Evolutionary conservation across 2,329 filamentous ascomycete genomes (phyloP), one percentile per base, ranked within the genome.

Genomic region (Orbilia javanica): DNA sequence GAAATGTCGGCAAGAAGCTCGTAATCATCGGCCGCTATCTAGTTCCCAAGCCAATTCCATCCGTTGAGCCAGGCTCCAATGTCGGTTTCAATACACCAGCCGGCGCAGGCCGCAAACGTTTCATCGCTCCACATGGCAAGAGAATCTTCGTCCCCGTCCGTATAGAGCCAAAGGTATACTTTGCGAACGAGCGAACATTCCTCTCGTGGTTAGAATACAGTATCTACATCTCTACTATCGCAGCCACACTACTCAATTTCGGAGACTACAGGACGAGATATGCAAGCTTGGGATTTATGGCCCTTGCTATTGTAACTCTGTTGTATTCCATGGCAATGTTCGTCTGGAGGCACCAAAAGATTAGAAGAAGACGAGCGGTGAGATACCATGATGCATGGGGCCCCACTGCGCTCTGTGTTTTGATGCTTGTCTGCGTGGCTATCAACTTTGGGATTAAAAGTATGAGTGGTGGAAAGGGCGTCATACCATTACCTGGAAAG

Each of bases 181-280:
- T 99, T 83, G 96, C 96, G 22, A 94, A 94, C 0, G 96, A 99
- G 85, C 90, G 96, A 80, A 99, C 96, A 0, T 99, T 97, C 85
- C 88, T 99, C 72, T 93, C 93, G 79, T 99, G 96, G 94, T 92
- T 99, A 82, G 95, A 99, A 84, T 98, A 97, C 85, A 95, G 92
- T 62, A 97, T 98, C 82, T 94, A 97, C 83, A 90, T 99, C 67
- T 93, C 93, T 81, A 92, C 92, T 29, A 95, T 97, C 81, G 93
- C 94, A 11, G 91, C 92, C 6, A 93, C 93, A 0, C 86, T 97
- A 53, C 88, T 97, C 80, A 94, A 97, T 86, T 93, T 97, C 83
- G 89, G 92, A 81, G 83, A 84, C 25, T 85, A 88, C 82, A 53
- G 55, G 5, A 84, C 84, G 10, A 88, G 88, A 80, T 87, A 88